These are phyloP conservation scores for Pelargonium hybrid DNA, from an alignment of 441 rosid genomes.

Conservation along the genomic window DNA sequence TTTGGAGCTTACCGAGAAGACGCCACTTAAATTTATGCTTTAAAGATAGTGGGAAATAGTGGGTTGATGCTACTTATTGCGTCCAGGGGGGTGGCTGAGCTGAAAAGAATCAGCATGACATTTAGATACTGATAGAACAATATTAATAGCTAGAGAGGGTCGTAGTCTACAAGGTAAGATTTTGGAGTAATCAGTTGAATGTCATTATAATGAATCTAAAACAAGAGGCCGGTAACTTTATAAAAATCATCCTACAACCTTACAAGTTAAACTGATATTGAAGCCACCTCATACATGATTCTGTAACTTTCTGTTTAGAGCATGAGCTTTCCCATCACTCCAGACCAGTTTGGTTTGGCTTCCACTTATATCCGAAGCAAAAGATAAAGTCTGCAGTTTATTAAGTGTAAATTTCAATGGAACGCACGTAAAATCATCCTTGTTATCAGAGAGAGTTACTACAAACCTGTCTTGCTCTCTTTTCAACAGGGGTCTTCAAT, in stretches of 20 bases:
- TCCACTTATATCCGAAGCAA: slow-evolving; percentile 40
- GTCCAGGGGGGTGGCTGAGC: not conserved
- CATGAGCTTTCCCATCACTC: slow-evolving; percentile 39
- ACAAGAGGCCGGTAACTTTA: not conserved
- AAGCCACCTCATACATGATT: slow-evolving; percentile 19
- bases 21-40: not conserved
- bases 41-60: not conserved
- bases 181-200: not conserved
- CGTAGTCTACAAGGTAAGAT: not conserved
- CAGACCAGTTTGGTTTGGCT: slow-evolving; percentile 76
- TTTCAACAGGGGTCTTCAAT: slow-evolving; percentile 57
- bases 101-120: not conserved
- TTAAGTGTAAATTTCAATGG: not conserved
- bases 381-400: slow-evolving; percentile 54
- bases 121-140: not conserved
- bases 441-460: slow-evolving; percentile 7
- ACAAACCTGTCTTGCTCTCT: slow-evolving; percentile 68
- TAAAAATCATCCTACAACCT: not conserved
- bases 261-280: not conserved
- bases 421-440: not conserved
- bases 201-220: not conserved
- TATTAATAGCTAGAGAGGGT: not conserved
- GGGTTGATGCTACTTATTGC: not conserved
- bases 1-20: not conserved
- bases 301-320: slow-evolving; percentile 26